Evolutionary conservation across 1,284 basidiomycete species (phyloP), one percentile per base, ranked within the genome.

Genomic region (Dichomitus squalens): DNA sequence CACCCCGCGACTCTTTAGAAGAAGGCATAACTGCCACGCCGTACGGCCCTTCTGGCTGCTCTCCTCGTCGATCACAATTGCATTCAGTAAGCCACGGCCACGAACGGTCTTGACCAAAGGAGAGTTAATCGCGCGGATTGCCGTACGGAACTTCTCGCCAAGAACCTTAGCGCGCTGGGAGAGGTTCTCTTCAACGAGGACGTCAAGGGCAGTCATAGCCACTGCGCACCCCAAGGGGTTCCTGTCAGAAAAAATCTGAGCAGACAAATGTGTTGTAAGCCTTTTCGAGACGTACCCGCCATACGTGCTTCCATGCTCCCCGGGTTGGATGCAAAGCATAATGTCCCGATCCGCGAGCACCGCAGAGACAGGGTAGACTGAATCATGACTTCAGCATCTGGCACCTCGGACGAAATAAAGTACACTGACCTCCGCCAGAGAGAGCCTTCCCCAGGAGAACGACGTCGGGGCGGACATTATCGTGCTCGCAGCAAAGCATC

Each of bases 221-320:
- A 98, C 93, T 18, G 97, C 96, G 66, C 94, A 97, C 9, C 91
- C 97, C 33, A 99, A 82, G 0, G 97, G 97, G 74, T 98, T 98
- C 38, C 93, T 93, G 55, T 21, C n/a, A 7, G 6, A 20, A 14
- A 49, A 20, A 21, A n/a, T 38, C 20, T 29, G 9, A 52, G 49
- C 40, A 39, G 27, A 35, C 34, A 31, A 41, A 20, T 6, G 39
- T n/a, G n/a, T n/a, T n/a, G n/a, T n/a, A n/a, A n/a, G n/a, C 9
- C 14, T 14, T 5, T 23, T 21, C 12, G 9, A 2, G 11, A 74
- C 85, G 60, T 64, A 92, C 89, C 93, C 94, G 68, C 93, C 94
- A 62, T 95, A 96, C 0, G 96, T 98, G 66, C 90, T 93, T n/a
- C 96, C 95, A 69, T 98, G 97, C 77, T 98, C 95, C 60, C 96